Conservation (phyloP, 768 basidiomycete genomes). For the Serendipita sp. region DNA sequence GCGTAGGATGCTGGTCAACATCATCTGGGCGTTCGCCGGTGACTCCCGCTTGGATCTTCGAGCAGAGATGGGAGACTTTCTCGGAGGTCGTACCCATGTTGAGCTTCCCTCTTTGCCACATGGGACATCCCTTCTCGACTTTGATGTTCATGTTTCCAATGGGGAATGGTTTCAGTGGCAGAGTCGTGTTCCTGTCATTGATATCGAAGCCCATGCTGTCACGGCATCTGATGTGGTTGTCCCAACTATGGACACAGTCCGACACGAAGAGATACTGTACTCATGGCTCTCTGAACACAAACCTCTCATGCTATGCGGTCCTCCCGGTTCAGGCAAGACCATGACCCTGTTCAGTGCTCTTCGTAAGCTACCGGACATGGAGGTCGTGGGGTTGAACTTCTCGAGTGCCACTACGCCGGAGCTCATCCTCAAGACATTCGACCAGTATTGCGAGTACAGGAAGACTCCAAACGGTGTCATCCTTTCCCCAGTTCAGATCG, state of each 20-base stretch:
- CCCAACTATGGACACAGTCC: conserved; percentile 94
- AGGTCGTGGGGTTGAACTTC: conserved; percentile 97
- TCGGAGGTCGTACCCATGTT: conserved; percentile 72
- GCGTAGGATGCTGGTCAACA: conserved; percentile 75
- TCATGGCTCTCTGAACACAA: conserved; percentile 99
- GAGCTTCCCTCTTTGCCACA: conserved; percentile 65
- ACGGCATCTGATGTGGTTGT: conserved; percentile 94
- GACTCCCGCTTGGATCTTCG: conserved; percentile 86
- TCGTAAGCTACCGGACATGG: conserved; percentile 95
- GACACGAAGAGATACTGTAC: conserved; percentile 96
- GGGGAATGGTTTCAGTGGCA: conserved; percentile 92
- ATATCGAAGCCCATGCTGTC: conserved; percentile 92
- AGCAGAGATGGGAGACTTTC: conserved; percentile 75
- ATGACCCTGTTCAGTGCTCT: conserved; percentile 99
- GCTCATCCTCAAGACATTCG: conserved; percentile 96
- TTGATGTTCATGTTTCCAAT: conserved; percentile 71
- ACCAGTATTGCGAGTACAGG: conserved; percentile 97
- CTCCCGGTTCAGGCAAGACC: conserved; percentile 99
- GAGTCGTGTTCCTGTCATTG: conserved; percentile 78
- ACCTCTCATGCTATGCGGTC: conserved; percentile 93
- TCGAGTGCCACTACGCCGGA: conserved; percentile 98
- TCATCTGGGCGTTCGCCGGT: conserved; percentile 97
- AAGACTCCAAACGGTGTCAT: conserved; percentile 98
- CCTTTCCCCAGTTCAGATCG: conserved; percentile 84
- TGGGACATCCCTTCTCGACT: conserved; percentile 84